Percentiles rank a stretch among this genome's conserved stretches.
Conservation (phyloP, 2,329 filamentous ascomycete species). For the Sclerotiophoma versabilis region DNA sequence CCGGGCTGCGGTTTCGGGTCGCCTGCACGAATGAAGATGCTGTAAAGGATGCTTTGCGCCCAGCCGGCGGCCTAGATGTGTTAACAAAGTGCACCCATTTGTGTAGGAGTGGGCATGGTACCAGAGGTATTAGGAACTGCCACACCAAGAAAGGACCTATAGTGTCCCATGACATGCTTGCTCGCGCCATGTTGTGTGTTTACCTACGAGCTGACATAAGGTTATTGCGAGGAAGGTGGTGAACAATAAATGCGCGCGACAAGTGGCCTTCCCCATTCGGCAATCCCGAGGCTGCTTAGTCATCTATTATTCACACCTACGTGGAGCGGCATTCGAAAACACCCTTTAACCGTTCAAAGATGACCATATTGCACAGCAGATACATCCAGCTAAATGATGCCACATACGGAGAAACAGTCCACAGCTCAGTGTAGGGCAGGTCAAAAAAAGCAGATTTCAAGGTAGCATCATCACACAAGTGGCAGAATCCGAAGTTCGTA, state of each 20-base stretch:
- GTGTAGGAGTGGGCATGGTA: slow-evolving; percentile 6
- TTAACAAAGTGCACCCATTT: slow-evolving; percentile 19
- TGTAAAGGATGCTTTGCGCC: slow-evolving; percentile 82
- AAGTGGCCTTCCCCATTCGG: slow-evolving; percentile 9
- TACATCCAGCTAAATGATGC: too few species aligned
- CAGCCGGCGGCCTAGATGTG: slow-evolving; percentile 39
- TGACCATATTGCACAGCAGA: neutral
- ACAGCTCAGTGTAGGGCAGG: too few species aligned
- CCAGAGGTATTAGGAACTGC: slow-evolving; percentile 47
- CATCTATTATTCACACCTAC: neutral
- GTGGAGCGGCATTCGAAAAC: neutral
- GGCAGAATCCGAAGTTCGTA: neutral
- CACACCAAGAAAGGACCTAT: slow-evolving; percentile 43
- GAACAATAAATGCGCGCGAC: slow-evolving; percentile 9
- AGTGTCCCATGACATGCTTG: slow-evolving; percentile 40
- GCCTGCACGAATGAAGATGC: slow-evolving; percentile 86
- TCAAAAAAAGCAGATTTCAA: too few species aligned
- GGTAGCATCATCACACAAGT: neutral
- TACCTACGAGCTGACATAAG: neutral
- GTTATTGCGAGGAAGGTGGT: neutral
- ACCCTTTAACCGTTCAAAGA: neutral
- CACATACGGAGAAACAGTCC: too few species aligned
- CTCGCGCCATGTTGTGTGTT: slow-evolving; percentile 27
- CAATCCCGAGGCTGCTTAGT: slow-evolving; percentile 15
- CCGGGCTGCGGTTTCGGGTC: slow-evolving; percentile 76